These are phyloP conservation scores for Cyclocybe cylindracea DNA, from an alignment of 768 basidiomycete genomes.

Conservation along the genomic window DNA sequence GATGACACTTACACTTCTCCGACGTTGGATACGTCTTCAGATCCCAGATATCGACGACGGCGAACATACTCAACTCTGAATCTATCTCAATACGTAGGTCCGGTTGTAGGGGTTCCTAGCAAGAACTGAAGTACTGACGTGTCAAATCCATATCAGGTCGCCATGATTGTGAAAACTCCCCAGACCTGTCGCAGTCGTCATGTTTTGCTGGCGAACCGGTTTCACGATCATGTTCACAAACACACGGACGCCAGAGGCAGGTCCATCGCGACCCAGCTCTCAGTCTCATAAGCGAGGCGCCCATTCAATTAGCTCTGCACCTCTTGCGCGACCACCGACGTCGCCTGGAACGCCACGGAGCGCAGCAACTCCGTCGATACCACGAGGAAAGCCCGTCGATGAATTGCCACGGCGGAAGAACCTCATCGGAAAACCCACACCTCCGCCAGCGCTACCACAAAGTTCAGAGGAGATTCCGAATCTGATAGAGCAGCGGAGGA, in stretches of 20 bases:
- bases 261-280: slow-evolving; percentile 30
- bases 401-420: slow-evolving; percentile 47
- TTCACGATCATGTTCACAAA: slow-evolving; percentile 87
- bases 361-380: slow-evolving; percentile 20
- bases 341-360: slow-evolving; percentile 66
- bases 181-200: slow-evolving; percentile 73
- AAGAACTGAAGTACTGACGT: too few relatives aligned
- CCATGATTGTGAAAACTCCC: too few relatives aligned
- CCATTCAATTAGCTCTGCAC: slow-evolving; percentile 83
- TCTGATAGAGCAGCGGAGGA: slow-evolving; percentile 55
- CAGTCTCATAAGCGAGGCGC: slow-evolving; percentile 66
- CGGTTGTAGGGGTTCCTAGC: too few relatives aligned
- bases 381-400: slow-evolving; percentile 21
- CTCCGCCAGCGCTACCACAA: slow-evolving; percentile 19
- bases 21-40: too few relatives aligned
- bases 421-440: slow-evolving; percentile 49
- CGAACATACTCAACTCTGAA: too few relatives aligned
- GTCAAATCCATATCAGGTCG: too few relatives aligned
- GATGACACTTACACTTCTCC: too few relatives aligned
- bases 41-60: too few relatives aligned
- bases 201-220: slow-evolving; percentile 94
- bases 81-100: too few relatives aligned
- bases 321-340: slow-evolving; percentile 79
- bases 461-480: slow-evolving; percentile 41
- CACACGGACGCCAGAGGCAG: slow-evolving; percentile 55